Evolutionary conservation across 306 rosid species (phyloP), one percentile per base, ranked within the genome.

Genomic region (Lathyrus tuberosus): DNA sequence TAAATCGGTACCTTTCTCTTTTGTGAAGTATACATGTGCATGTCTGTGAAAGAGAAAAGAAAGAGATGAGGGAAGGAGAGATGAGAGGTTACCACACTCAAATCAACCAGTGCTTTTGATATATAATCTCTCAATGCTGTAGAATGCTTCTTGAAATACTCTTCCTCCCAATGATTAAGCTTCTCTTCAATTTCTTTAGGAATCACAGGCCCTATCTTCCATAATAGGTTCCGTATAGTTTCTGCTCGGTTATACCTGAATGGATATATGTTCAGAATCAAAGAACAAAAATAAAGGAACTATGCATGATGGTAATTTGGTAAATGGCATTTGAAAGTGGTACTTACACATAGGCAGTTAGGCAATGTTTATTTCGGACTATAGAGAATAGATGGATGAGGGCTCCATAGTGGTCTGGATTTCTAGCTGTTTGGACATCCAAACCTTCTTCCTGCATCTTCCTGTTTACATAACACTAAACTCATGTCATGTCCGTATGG

Each of bases 191-290:
- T 78, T 84, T 87, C 92, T 77, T 78, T 78, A 60, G 92, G 98
- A 78, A 88, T 86, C 67, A 78, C 81, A 2, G 77, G 75, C 62
- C 97, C 97, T 51, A 90, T 83, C 83, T 94, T 90, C 97, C 98
- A 94, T 38, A 83, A 70, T 79, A 90, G 75, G 79, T 78, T 84
- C 31, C 75, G 79, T 71, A 84, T 71, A 69, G 77, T 80, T 65
- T 90, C 95, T 31, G 92, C 92, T 72, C 95, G 86, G 75, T 79
- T 85, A 52, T 87, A 75, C 74, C 96, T 94, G 73, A 69, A 67
- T 72, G 46, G n/a, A 69, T 70, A 71, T 66, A 49, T 75, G 22
- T 57, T 43, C 35, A 64, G 42, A 60, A 69, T 62, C 30, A 28
- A 51, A 67, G 40, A 8, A 60, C 41, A 64, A 41, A 41, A 52